A percentile compares a stretch with the other conserved stretches of the same genome.
Evolutionary conservation across 2,329 filamentous ascomycete genomes (phyloP).

Genomic region (Venturia carpophila): DNA sequence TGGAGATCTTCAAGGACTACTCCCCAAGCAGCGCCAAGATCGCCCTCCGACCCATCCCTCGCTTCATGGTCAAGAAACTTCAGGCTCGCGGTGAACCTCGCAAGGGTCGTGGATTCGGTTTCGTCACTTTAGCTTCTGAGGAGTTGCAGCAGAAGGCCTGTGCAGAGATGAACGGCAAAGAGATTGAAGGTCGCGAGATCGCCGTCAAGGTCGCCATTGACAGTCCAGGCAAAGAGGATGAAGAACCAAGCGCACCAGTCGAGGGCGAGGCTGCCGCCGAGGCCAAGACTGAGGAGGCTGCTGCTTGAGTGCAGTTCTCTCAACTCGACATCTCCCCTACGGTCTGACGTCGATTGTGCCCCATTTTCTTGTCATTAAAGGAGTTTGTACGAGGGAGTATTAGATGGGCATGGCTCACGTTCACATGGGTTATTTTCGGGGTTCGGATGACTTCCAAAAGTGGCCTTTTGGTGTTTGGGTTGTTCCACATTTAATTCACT

Average conservation of each 20-base stretch:
- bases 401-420: slow-evolving; percentile 6
- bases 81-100: slow-evolving; percentile 95
- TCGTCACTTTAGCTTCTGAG: slow-evolving; percentile 92
- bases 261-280: slow-evolving; percentile 24
- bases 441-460: slow-evolving; percentile 10
- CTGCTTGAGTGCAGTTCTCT: slow-evolving; percentile 5
- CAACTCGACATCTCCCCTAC: neutral
- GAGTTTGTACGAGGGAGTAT: slow-evolving; percentile 8
- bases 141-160: slow-evolving; percentile 97
- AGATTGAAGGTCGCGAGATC: slow-evolving; percentile 97
- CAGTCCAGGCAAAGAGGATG: slow-evolving; percentile 97
- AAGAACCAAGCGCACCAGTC: slow-evolving; percentile 46
- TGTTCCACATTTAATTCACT: neutral
- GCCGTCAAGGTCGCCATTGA: slow-evolving; percentile 99
- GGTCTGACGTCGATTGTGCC: slow-evolving; percentile 3
- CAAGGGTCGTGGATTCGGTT: slow-evolving; percentile 98
- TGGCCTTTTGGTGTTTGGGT: slow-evolving; percentile 13
- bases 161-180: slow-evolving; percentile 97
- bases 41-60: slow-evolving; percentile 92
- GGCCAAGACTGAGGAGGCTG: slow-evolving; percentile 12
- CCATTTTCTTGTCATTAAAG: slow-evolving; percentile 3
- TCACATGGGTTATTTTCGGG: slow-evolving; percentile 13
- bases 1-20: slow-evolving; percentile 93
- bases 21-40: slow-evolving; percentile 94
- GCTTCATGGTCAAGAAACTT: slow-evolving; percentile 99